Evolutionary conservation across 2,329 filamentous ascomycete genomes (phyloP), one percentile per base, ranked within the genome.

Genomic region (Zalaria obscura): DNA sequence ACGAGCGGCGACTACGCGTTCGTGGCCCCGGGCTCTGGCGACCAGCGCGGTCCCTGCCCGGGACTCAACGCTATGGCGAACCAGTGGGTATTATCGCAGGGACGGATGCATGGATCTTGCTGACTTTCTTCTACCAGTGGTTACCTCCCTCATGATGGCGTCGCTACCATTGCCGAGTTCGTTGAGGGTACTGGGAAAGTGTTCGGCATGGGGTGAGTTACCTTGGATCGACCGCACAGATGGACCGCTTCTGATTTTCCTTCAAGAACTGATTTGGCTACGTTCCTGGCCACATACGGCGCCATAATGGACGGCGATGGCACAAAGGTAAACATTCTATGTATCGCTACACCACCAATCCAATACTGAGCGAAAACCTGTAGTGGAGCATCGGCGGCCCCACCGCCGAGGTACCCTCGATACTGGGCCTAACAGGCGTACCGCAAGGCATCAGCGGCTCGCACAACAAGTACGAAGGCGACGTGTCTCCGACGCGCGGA

Each of bases 391-490:
- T 58, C 26, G 47, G 50, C n/a, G 56, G 55, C 8, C 46, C 44
- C 10, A 33, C 45, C 8, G 25, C 39, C 11, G 44, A 46, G 11
- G 50, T 46, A 18, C 39, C 43, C 11, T 40, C 40, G 27, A 31
- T 45, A 5, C 35, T 43, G 25, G 50, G 48, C 27, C 40, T 52
- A 28, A 40, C 52, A 25, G 50, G 49, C 25, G 42, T 43, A 40
- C 49, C 50, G 3, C 44, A 50, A 39, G 53, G 53, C 34, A 45
- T 55, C 38, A 45, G 42, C 27, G 46, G 47, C 7, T 51, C 50
- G 26, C 58, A 61, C 47, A 53, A 53, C 48, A 56, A 58, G 41
- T 62, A 59, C 42, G 59, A 62, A 45, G 39, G 46, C 27, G 59
- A 62, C 40, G 50, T 43, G 5, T 58, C 55, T 10, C 57, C 58